Conservation (phyloP, 2,329 filamentous ascomycete genomes). For the Pestalotiopsis sp. region DNA sequence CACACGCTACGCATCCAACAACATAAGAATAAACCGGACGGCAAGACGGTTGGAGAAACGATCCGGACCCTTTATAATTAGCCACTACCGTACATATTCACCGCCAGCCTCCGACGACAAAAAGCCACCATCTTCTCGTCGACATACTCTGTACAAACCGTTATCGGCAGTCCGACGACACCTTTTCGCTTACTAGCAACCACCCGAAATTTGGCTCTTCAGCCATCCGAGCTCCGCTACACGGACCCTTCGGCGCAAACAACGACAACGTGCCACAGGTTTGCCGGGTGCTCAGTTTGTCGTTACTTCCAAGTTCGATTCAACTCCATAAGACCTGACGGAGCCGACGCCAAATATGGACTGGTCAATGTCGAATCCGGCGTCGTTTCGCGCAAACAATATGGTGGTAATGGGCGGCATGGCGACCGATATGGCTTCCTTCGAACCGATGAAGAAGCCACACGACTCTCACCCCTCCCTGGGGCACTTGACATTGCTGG, state of each 20-base stretch:
- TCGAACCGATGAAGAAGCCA: slow-evolving; percentile 35
- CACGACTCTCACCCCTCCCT: slow-evolving; percentile 66
- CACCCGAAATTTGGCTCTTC: not conserved
- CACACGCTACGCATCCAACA: not conserved
- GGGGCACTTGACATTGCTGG: slow-evolving; percentile 74
- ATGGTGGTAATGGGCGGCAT: slow-evolving; percentile 13
- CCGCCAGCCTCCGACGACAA: not conserved
- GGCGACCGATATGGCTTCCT: slow-evolving; percentile 40
- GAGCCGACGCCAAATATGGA: slow-evolving; percentile 24
- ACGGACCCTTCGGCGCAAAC: not conserved
- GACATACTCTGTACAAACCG: not conserved
- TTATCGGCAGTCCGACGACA: not conserved
- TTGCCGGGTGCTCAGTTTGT: no score
- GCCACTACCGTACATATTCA: not conserved
- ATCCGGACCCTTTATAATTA: not conserved
- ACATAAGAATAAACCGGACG: not conserved
- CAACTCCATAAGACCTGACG: not conserved
- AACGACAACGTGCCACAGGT: not conserved
- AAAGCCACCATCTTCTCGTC: not conserved
- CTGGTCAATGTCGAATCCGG: slow-evolving; percentile 39
- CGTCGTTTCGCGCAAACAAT: slow-evolving; percentile 44
- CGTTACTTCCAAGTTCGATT: not conserved
- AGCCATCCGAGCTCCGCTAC: not conserved
- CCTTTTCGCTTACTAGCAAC: not conserved
- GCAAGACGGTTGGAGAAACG: not conserved